Evolutionary conservation across 1,284 basidiomycete species (phyloP).

Genomic region (Bothia castanella): DNA sequence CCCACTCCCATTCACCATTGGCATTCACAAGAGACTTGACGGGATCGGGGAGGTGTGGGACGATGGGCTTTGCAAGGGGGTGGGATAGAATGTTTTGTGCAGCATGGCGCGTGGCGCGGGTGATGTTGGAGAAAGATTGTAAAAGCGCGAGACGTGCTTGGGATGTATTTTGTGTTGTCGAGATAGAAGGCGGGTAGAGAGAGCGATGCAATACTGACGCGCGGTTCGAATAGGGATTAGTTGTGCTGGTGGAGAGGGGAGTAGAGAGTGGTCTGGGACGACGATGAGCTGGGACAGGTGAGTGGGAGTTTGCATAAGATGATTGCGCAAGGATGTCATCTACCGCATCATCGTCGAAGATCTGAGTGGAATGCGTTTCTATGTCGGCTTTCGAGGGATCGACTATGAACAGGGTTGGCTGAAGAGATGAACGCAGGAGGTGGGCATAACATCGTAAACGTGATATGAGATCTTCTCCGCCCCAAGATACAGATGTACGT

Average conservation of each 20-base stretch:
- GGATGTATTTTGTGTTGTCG: constrained; percentile 49
- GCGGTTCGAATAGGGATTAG: constrained; percentile 61
- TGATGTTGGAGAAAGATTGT: constrained; percentile 86
- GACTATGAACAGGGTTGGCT: constrained; percentile 82
- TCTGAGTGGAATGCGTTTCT: constrained; percentile 79
- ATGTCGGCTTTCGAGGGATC: constrained; percentile 90
- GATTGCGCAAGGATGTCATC: constrained; percentile 78
- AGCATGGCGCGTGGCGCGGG: constrained; percentile 82
- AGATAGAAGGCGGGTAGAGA: constrained; percentile 48
- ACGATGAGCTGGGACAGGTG: constrained; percentile 78
- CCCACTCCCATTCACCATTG: constrained; percentile 80
- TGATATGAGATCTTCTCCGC: constrained; percentile 80
- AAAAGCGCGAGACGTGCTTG: constrained; percentile 74
- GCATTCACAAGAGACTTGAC: constrained; percentile 84
- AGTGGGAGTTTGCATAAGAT: constrained; percentile 70
- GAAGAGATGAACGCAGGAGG: constrained; percentile 73
- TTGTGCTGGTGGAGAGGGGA: constrained; percentile 27
- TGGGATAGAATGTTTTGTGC: constrained; percentile 92
- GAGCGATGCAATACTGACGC: constrained; percentile 77
- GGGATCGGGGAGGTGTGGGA: constrained; percentile 90
- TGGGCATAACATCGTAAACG: constrained; percentile 69
- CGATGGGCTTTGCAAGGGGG: constrained; percentile 88
- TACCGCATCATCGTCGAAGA: constrained; percentile 78
- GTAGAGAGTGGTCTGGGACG: constrained; percentile 63
- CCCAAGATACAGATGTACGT: constrained; percentile 60